Conservation (phyloP, 257 asterid species). For the Primulina tabacum region DNA sequence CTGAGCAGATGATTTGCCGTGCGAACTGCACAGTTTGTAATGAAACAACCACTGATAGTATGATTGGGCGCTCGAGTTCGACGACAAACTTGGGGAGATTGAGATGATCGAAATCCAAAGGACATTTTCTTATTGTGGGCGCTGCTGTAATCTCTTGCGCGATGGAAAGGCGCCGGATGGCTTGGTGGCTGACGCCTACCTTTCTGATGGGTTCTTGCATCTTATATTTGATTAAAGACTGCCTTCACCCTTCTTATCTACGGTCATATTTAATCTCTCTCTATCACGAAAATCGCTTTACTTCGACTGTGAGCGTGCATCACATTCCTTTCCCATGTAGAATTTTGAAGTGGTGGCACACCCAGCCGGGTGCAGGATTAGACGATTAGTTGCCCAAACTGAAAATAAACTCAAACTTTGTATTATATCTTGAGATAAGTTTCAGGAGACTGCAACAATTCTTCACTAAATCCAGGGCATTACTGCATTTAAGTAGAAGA, state of each 20-base stretch:
- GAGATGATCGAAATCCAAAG: constrained; percentile 71
- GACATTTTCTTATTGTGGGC: constrained; percentile 78
- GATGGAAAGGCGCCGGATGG: constrained; percentile 96
- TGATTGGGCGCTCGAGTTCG: constrained; percentile 26
- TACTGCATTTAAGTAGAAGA: neutral
- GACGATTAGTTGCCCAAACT: neutral
- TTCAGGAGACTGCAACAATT: neutral
- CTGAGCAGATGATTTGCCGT: constrained; percentile 50
- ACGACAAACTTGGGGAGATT: constrained; percentile 41
- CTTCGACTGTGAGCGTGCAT: neutral
- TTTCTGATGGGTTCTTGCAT: constrained; percentile 90
- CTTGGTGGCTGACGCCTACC: constrained; percentile 96
- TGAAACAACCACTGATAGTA: constrained; percentile 30
- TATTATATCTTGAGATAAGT: neutral
- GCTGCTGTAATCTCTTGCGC: constrained; percentile 95
- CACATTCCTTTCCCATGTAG: neutral
- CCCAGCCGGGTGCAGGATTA: neutral
- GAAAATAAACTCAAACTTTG: neutral
- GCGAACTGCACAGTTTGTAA: constrained; percentile 79
- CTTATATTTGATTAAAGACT: constrained; percentile 70
- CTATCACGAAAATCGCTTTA: constrained; percentile 1
- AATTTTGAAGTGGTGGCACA: neutral
- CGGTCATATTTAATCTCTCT: constrained; percentile 41
- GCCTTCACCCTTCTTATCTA: constrained; percentile 78
- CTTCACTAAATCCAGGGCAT: too few species aligned